These are phyloP conservation scores for Klebsormidium nitens DNA, from an alignment of 139 green algal species.

Conservation along the genomic window DNA sequence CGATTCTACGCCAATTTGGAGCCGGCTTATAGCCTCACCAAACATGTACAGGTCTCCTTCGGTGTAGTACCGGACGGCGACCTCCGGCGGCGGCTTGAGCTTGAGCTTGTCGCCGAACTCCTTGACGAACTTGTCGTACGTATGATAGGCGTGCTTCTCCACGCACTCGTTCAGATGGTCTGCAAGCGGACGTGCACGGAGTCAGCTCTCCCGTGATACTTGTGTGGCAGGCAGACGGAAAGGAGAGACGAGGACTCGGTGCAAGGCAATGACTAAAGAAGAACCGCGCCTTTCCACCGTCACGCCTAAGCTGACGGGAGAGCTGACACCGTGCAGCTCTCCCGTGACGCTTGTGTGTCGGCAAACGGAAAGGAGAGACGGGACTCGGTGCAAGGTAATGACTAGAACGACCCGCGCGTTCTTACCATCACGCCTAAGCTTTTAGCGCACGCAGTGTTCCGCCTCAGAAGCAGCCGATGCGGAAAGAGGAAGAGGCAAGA, in stretches of 20 bases:
- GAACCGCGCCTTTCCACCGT: no score
- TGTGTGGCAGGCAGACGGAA: background rate
- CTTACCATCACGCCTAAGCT: no score
- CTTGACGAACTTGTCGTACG: slow-evolving; percentile 48
- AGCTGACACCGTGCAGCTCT: no score
- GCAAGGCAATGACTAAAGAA: background rate
- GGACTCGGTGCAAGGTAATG: no score
- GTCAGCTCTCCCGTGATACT: background rate
- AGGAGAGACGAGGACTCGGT: background rate
- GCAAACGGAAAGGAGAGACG: no score
- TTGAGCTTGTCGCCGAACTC: slow-evolving; percentile 38
- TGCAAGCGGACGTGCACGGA: background rate
- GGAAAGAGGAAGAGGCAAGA: no score
- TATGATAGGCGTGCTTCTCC: slow-evolving; percentile 47
- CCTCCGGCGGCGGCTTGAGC: slow-evolving; percentile 16
- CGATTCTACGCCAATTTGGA: no score
- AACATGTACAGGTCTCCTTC: slow-evolving; percentile 45
- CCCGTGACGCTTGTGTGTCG: no score
- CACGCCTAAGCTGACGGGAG: no score
- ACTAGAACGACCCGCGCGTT: no score
- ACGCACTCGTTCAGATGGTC: slow-evolving; percentile 48
- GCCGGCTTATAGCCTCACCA: slow-evolving; percentile 17
- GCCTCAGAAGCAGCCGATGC: no score
- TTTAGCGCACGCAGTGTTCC: no score
- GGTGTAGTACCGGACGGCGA: slow-evolving; percentile 39